Base-by-base conservation (phyloP, 495 filamentous ascomycete species). In the Penicillium steckii region DNA sequence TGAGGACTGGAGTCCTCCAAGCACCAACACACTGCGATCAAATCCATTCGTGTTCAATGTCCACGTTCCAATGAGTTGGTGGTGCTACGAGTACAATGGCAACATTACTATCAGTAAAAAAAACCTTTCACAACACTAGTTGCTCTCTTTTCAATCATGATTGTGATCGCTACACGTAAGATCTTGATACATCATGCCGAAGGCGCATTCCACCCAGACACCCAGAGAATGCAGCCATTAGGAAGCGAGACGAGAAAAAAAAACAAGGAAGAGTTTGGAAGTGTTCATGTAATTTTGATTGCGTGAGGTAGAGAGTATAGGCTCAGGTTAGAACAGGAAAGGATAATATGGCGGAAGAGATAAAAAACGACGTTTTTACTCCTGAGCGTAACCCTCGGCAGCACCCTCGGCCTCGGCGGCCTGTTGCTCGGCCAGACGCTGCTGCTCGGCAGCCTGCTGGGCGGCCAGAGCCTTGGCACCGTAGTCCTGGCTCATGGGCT, bases 401-500 rank as follows among this genome's bases (percentile, higher is more conserved):
- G 48, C 61, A 73, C 72, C 72, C 58, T 78, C 73, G 27, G 63
- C 67, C 57, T 72, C 71, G 10, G 71, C 70, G 47, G 80, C 77
- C 69, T 80, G 75, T 74, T 86, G 81, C 65, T 86, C 83, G 43
- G 80, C 73, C 50, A 77, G 68, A 65, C 83, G 76, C 72, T 83
- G 80, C 77, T 84, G 79, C 78, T 95, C 90, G 47, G 89, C 87
- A 47, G 82, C 79, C 67, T 89, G 88, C 79, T 94, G 88, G 50
- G 89, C 88, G 64, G 89, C 88, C 33, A 91, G 74, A 52, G 90
- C 91, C 85, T 97, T 97, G 55, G 93, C 91, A 72, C 95, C 95
- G 78, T 98, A 97, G 79, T 98, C 94, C 79, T 96, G 90, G 77
- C 84, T 89, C 77, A 89, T 87, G 65, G 94, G 94, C 76, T 95